phyloP scores from a whole-genome alignment of 805 yeast species.

The Nakazawaea anatomiae region DNA sequence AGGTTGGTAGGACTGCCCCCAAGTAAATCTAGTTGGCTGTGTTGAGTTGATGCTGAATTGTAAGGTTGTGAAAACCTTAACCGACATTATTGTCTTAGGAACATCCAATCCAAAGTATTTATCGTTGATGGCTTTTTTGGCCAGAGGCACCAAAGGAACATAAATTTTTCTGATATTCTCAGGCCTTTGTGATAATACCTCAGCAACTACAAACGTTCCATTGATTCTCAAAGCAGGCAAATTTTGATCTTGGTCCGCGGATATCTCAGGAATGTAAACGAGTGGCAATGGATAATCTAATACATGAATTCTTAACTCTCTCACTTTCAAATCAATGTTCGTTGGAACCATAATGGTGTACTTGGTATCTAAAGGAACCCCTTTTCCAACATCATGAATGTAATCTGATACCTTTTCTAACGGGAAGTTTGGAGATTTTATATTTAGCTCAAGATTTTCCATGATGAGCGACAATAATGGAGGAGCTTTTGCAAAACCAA shows the following conservation, averaged over 20 bases:
- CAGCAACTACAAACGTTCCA: constrained; percentile 69
- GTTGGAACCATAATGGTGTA: constrained; percentile 69
- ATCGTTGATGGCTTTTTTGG: constrained; percentile 29
- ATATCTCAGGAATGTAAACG: constrained; percentile 57
- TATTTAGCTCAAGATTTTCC: constrained; percentile 39
- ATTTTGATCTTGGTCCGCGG: constrained; percentile 20
- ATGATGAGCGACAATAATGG: constrained; percentile 48
- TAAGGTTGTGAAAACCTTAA: constrained; percentile 64
- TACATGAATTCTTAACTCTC: constrained; percentile 63
- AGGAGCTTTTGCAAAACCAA: constrained; percentile 42
- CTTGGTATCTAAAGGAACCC: constrained; percentile 64
- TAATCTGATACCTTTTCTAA: constrained; percentile 51
- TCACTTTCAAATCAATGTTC: constrained; percentile 45
- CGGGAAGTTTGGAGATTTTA: constrained; percentile 48
- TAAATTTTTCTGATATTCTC: constrained; percentile 52
- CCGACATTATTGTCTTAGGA: constrained; percentile 70
- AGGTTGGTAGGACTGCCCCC: constrained; percentile 85
- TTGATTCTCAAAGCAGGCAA: constrained; percentile 24
- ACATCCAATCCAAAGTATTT: constrained; percentile 52
- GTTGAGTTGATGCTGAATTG: constrained; percentile 48
- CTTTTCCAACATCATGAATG: constrained; percentile 71
- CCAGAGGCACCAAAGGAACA: constrained; percentile 56
- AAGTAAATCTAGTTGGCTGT: constrained; percentile 59
- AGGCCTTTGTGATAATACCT: constrained; percentile 45
- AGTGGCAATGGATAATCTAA: constrained; percentile 87